Evolutionary conservation across 768 basidiomycete genomes (phyloP), one percentile per base, ranked within the genome.

Genomic region (Tricholoma furcatifolium): DNA sequence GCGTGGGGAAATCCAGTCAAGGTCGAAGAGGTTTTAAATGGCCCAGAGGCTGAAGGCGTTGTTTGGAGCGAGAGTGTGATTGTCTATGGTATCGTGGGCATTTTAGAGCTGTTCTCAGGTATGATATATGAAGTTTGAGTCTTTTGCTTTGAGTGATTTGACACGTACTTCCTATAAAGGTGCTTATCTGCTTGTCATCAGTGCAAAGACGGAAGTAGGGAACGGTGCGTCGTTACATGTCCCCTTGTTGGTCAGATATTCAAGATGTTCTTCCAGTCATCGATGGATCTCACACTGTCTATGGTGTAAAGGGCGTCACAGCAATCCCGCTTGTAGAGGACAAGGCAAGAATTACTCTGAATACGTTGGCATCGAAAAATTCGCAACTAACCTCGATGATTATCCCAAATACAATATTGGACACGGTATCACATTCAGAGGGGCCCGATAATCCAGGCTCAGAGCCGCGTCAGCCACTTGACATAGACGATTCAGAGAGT

Each of bases 151-250:
- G n/a, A 35, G 21, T 45, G 47, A 45, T 46, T 55, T 47, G 39
- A 54, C n/a, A n/a, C 46, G 41, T 36, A 48, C 17, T 2, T 35
- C 24, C 42, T 15, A 51, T 9, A 9, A 42, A 92, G 91, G 80
- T 32, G 87, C 91, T 8, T 85, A 91, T 72, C 69, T 93, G 15
- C 70, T 93, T 40, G 87, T 91, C 4, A 80, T 93, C 43, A 84
- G 82, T 17, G 75, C 81, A 1, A 79, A 80, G 53, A 71, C 71
- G 41, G 78, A 84, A 55, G 73, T 88, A 11, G 91, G 91, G 54
- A 74, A 77, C 57, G 65, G 91, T 89, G 65, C 70, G 88, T 75
- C 36, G 24, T 44, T 17, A 24, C 35, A 11, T 24, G 31, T 36
- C 17, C 6, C 7, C 27, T 47, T 43, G 24, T 36, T 18, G 18